Base-by-base conservation (phyloP, 805 yeast genomes). In the Candida glaebosa region DNA sequence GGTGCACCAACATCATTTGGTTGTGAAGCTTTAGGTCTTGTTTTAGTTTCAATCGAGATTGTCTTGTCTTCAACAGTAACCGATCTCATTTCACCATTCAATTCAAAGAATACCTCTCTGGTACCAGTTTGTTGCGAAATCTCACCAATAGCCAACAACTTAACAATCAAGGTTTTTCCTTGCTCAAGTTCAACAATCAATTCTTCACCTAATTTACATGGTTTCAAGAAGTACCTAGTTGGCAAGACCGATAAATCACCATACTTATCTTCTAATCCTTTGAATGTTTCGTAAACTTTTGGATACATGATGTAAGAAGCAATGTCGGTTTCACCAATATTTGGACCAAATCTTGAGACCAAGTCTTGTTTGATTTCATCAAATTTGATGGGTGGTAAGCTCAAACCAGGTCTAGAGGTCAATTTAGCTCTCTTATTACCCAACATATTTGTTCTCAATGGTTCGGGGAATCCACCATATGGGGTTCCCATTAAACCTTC, bases 401-500 rank as follows among this genome's bases (percentile, higher is more conserved):
- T 81, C 61, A 91, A 79, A 49, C 99, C 99, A 34, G 99, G 99
- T 70, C 99, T 83, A 52, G 75, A 71, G 47, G 81, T 79, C 67
- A 93, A 79, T 70, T 88, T 88, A 70, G 86, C 82, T 73, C 99
- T 85, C 82, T 89, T 89, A 64, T 90, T 95, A 57, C 82, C 81
- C 59, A 93, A 80, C 48, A 93, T 78, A 65, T 90, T 87, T 31
- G 96, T 76, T 71, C 99, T 83, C 67, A 93, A 76, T 31, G 99
- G 99, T 71, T 93, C 99, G 45, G 99, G 99, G 96, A 93, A 93
- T 6, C 99, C 99, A 53, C 99, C 99, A 63, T 87, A 88, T 59
- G 99, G 99, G 52, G 93, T 93, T 63, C 99, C 99, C 87, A 93
- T 93, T 64, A 93, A 78, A 56, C 99, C 99, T 75, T 93, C 96